These are phyloP conservation scores for Corniculantispora saksenae DNA, from an alignment of 2,329 filamentous ascomycete genomes.

Conservation along the genomic window DNA sequence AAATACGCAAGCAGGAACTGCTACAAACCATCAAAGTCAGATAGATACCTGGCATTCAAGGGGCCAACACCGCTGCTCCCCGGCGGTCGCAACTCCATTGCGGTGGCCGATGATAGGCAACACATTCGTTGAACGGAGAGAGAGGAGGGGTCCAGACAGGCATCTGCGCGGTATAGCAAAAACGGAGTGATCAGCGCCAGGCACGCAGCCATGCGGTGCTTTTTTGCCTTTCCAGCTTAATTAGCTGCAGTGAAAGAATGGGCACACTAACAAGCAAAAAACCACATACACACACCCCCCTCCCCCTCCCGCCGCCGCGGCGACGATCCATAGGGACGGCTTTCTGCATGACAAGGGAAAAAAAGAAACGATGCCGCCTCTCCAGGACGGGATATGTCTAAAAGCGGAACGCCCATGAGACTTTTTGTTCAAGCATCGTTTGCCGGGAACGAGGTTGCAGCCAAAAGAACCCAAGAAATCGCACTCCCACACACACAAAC, in stretches of 20 bases:
- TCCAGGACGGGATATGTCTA: conserved; percentile 7
- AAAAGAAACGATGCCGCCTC: too few species aligned
- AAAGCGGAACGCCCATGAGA: neutral
- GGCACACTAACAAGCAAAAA: neutral
- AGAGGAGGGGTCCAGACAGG: too few species aligned
- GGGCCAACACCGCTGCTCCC: conserved; percentile 1
- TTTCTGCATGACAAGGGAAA: neutral
- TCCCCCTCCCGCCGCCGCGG: too few species aligned
- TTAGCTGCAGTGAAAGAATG: neutral
- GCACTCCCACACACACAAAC: too few species aligned
- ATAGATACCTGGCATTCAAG: neutral
- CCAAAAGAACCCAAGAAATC: too few species aligned
- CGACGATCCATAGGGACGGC: conserved; percentile 6
- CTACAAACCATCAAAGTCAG: neutral
- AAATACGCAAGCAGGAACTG: neutral
- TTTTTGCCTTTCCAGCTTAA: neutral
- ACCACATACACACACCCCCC: neutral
- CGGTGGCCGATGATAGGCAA: too few species aligned
- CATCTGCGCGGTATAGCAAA: too few species aligned
- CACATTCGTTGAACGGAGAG: too few species aligned
- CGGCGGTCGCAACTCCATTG: neutral
- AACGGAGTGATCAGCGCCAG: conserved; percentile 5
- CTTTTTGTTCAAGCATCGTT: neutral
- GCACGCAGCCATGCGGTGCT: conserved; percentile 3
- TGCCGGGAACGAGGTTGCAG: neutral